Base-by-base conservation (phyloP, 805 yeast species). In the Maudiozyma barnettii region DNA sequence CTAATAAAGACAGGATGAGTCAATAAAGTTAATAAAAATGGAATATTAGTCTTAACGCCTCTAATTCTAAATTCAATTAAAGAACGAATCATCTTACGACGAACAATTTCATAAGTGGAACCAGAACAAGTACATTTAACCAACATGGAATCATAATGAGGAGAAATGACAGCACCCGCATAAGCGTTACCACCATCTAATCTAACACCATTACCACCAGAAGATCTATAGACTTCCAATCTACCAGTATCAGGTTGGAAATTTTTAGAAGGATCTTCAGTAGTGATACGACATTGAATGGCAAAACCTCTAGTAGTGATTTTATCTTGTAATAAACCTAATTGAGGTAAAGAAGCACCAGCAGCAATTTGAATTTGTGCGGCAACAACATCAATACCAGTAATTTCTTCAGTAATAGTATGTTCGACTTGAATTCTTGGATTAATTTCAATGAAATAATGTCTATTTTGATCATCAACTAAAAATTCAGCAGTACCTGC, bases 191-290 rank as follows among this genome's bases (percentile, higher is more conserved):
- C 98, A 73, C 99, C 99, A 63, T 91, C 99, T 58, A 93, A 77
- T 73, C 99, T 82, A 43, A 93, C 97, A 68, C 99, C 99, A 64
- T 93, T 93, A 75, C 99, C 99, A 71, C 99, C 99, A 20, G 98
- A 87, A 41, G 97, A 89, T 68, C 98, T 81, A 75, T 91, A 91
- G 41, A 91, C 99, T 69, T 91, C 99, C 59, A 91, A 84, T 70
- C 90, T 89, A 65, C 99, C 99, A 3, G 98, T 93, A 66, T 91
- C 99, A 14, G 99, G 99, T 71, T 87, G 97, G 81, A 91, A 91
- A 65, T 84, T 87, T 73, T 90, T 90, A 45, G 95, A 65, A 12
- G 99, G 98, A 66, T 91, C 99, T 70, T 93, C 99, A 45, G 99
- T 91, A 49, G 98, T 91, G 73, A 93, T 93, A 76, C 99, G 89